Evolutionary conservation across 768 basidiomycete genomes (phyloP), one percentile per base, ranked within the genome.

Genomic region (Daedaleopsis sinensis): DNA sequence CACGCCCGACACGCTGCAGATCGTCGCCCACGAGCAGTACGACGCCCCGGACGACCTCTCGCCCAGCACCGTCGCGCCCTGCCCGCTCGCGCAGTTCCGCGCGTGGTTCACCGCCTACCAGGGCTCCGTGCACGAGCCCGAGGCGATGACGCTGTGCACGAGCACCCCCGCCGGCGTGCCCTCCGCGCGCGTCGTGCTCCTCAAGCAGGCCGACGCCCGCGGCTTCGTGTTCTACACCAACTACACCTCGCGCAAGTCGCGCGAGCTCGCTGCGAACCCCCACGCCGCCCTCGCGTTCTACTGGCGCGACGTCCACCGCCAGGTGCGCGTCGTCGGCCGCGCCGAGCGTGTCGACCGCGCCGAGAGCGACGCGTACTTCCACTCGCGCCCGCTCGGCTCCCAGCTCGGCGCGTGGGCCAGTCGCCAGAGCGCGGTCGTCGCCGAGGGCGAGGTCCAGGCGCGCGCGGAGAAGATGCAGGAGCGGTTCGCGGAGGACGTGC

Each of bases 201-300:
- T 98, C 70, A 97, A 96, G 75, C 85, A 94, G 71, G 85, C 93
- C 68, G 97, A 98, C 78, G 70, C 81, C 35, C 85, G 80, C 57
- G 97, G 97, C 53, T 98, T 98, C 78, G 85, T 96, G 59, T 97
- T 98, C 78, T 99, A 84, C 82, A 98, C 96, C 36, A 99, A 99
- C 77, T 98, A 98, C 78, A 84, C 87, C 43, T 96, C 94, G 12
- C 86, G 96, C 65, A 99, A 98, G 77, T 94, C 93, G 3, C 71
- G 76, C 44, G 97, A 98, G 73, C 82, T 98, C 32, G 59, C 74
- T 7, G 81, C 77, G 42, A 95, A 95, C 70, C 92, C 93, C 0
- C 79, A 88, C 71, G 94, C 90, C 5, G 87, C 92, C 1, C 78
- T 96, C 19, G 87, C 88, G 11, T 93, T 98, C 69, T 97, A 96